A percentile compares a stretch with the other conserved stretches of the same genome.
phyloP scores from a whole-genome alignment of 805 yeast species.

The Jamesozyma hellenica region DNA sequence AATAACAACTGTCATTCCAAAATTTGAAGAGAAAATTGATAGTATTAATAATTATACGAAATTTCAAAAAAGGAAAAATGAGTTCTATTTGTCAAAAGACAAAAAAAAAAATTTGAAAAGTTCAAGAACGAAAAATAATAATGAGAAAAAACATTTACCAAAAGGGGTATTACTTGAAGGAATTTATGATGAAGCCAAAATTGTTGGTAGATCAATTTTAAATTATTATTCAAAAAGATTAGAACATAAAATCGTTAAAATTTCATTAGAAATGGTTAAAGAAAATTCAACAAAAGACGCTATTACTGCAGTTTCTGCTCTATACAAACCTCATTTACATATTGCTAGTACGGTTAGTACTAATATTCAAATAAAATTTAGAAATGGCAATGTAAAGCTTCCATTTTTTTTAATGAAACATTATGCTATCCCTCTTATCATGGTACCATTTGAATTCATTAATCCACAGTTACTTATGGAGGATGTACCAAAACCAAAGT shows the following conservation, averaged over 20 bases:
- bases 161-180: conserved; percentile 16
- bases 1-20: conserved; percentile 44
- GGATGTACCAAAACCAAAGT: conserved; percentile 1
- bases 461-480: conserved; percentile 21
- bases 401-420: conserved; percentile 27
- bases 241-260: conserved; percentile 17
- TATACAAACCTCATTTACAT: conserved; percentile 26
- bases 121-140: not conserved
- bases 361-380: conserved; percentile 29
- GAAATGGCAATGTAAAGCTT: conserved; percentile 27
- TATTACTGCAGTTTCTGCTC: conserved; percentile 14
- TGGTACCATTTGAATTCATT: conserved; percentile 28
- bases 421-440: conserved; percentile 21
- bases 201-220: conserved; percentile 16
- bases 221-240: conserved; percentile 21
- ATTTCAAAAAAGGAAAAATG: conserved; percentile 5
- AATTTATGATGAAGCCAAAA: conserved; percentile 20
- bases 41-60: conserved; percentile 6
- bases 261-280: conserved; percentile 27
- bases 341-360: conserved; percentile 28
- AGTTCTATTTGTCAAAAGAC: not conserved
- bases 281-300: conserved; percentile 18
- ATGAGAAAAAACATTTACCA: conserved; percentile 3
- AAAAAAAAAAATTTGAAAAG: not conserved
- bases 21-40: conserved; percentile 18